Base-by-base conservation (phyloP, 2,329 filamentous ascomycete genomes). In the Arthrocladium fulminans region DNA sequence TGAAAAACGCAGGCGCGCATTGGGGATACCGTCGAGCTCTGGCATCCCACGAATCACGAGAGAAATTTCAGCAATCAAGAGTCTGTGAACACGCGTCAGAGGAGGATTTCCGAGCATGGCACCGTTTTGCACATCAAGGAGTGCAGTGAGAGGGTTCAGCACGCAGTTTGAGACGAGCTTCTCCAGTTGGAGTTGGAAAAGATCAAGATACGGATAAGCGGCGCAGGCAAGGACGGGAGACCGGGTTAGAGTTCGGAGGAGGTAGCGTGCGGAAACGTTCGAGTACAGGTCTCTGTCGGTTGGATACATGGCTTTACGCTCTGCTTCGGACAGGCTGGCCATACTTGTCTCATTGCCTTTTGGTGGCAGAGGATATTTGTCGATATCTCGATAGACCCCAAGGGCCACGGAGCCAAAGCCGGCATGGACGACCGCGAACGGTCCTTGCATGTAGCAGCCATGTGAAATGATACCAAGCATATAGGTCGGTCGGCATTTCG, bases 91-190 rank as follows among this genome's bases (percentile, higher is more conserved):
- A 34, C 75, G 73, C 13, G 77, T 78, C 0, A 86, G 74, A 32
- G 77, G 70, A 52, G 73, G 74, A 65, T 89, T 89, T 59, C 77
- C 74, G 6, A 84, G 67, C 0, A 97, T 66, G 40, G 80, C 73
- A 37, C 84, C 79, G 61, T 94, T 94, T 23, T 77, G 74, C 57
- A 83, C 79, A 58, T 94, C 85, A 45, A 94, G 75, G 7, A 94
- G 70, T 1, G 86, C 83, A 3, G 87, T 89, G 3, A 96, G 71
- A 0, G 90, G 83, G 54, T 95, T 89, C 47, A 94, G 79, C 23
- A 92, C 74, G 41, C 81, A 78, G 52, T 83, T 82, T 57, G 89
- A 79, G 2, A 86, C 80, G 30, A 96, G 72, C 40, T 82, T 83
- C 40, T 90, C 84, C 2, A 97, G 75, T 65, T 95, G 92, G 25